These are phyloP conservation scores for Cryptococcus neoformans DNA, from an alignment of 1,284 basidiomycete genomes.

Conservation along the genomic window DNA sequence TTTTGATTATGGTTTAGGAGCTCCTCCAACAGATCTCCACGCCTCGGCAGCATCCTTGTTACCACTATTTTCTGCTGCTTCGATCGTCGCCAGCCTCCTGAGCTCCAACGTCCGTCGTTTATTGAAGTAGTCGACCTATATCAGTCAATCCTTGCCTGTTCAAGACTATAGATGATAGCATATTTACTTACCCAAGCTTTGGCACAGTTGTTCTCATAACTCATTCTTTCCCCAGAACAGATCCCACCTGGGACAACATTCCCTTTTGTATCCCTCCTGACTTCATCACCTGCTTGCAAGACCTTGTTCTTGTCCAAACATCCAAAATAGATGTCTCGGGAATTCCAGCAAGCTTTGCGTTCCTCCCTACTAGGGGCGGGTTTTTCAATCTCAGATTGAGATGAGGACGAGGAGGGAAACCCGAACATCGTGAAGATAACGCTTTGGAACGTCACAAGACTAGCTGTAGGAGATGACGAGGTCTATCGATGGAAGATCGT, in stretches of 20 bases:
- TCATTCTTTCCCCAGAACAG: slow-evolving; percentile 38
- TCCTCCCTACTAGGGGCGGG: slow-evolving; percentile 46
- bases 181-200: slow-evolving; percentile 49
- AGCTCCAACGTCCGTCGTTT: slow-evolving; percentile 50
- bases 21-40: slow-evolving; percentile 14
- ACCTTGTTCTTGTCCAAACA: slow-evolving; percentile 47
- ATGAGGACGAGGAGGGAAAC: slow-evolving; percentile 13
- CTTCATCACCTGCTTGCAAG: slow-evolving; percentile 28
- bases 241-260: slow-evolving; percentile 20
- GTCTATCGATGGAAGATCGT: too few relatives aligned
- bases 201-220: slow-evolving; percentile 46
- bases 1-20: too few relatives aligned
- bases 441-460: neutral
- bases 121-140: slow-evolving; percentile 53
- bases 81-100: slow-evolving; percentile 45
- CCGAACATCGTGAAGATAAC: slow-evolving; percentile 12
- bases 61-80: slow-evolving; percentile 36
- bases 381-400: neutral
- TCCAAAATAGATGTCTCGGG: slow-evolving; percentile 49
- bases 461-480: too few relatives aligned
- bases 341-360: slow-evolving; percentile 47
- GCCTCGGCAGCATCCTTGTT: slow-evolving; percentile 24
- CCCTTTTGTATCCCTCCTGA: slow-evolving; percentile 26
- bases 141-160: neutral
- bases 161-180: neutral